Base-by-base conservation (phyloP, 2,329 filamentous ascomycete genomes). In the Alternaria gaisen region DNA sequence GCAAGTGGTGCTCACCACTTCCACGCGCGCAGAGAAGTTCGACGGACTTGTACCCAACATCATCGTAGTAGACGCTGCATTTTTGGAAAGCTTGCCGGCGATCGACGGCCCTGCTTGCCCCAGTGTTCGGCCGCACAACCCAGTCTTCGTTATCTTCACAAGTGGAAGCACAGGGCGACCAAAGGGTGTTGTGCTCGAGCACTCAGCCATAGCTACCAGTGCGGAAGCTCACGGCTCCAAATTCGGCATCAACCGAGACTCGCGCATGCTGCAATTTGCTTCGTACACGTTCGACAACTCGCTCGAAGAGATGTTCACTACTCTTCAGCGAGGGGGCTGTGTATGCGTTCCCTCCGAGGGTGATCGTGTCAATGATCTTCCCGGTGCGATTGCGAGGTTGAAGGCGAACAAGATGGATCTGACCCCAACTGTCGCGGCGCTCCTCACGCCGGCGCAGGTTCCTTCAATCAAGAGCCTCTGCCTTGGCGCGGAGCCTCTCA, bases 361-460 rank as follows among this genome's bases (percentile, higher is more conserved):
- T 44, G 82, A 84, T 50, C 80, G 85, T 3, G 80, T 86, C 65
- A 85, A 87, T 63, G 79, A 85, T 60, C 70, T 85, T 20, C 81
- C 81, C 55, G 81, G 80, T 11, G 82, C 81, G 10, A 73, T 77
- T 34, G 64, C 58, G 34, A 72, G 69, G 24, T 56, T 77, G 0
- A 60, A 68, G 42, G 72, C 65, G 8, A 74, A 75, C 34, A 73
- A 70, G n/a, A 69, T 70, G 3, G 83, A 85, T 66, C 81, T 88
- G 64, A 90, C 88, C 0, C 85, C 87, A 2, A 82, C 86, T 0
- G 81, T 90, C n/a, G 85, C 86, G 1, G 78, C 80, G 20, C 78
- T 82, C 1, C 59, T 86, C 1, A 75, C 79, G 9, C 82, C 82
- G 0, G 72, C 77, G 36, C 77, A 76, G 12, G 78, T 86, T 2